Evolutionary conservation across 78 protist species (phyloP).

Genomic region (Protostelium mycophagum): DNA sequence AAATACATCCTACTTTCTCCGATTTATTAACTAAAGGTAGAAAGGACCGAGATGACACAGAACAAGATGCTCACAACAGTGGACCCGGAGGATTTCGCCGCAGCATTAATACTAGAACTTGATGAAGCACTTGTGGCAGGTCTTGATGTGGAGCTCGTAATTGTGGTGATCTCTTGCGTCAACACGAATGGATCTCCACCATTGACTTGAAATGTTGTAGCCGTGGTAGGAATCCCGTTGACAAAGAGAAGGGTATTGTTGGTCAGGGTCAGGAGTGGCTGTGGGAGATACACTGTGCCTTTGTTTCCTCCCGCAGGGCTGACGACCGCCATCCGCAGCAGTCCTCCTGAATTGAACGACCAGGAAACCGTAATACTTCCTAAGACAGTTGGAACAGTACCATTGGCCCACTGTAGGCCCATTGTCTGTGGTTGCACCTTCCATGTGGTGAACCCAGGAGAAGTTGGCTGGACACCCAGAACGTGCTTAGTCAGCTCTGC

Average conservation of each 20-base stretch:
- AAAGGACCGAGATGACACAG: not conserved
- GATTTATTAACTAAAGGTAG: too few relatives aligned
- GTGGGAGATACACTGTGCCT: not conserved
- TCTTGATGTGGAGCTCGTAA: not conserved
- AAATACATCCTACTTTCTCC: too few relatives aligned
- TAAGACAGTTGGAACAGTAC: not conserved
- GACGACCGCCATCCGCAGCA: not conserved
- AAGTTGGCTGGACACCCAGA: not conserved
- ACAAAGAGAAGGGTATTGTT: not conserved
- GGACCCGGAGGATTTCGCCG: not conserved
- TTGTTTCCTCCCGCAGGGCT: not conserved
- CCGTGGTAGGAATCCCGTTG: not conserved
- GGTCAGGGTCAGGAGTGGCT: not conserved
- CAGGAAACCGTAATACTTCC: not conserved
- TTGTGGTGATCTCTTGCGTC: not conserved
- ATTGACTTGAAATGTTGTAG: not conserved
- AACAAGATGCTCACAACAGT: not conserved
- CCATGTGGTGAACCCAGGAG: not conserved
- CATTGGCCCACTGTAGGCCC: not conserved
- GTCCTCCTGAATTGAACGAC: not conserved
- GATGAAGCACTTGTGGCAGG: not conserved
- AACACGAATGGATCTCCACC: not conserved
- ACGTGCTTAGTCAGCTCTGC: not conserved
- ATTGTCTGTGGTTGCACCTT: not conserved
- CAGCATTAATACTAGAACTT: not conserved